Percentiles rank a stretch among this genome's conserved stretches.
These are phyloP conservation scores for Lunasporangiospora selenospora DNA, from an alignment of 192 early-diverging fungal genomes.

Conservation along the genomic window DNA sequence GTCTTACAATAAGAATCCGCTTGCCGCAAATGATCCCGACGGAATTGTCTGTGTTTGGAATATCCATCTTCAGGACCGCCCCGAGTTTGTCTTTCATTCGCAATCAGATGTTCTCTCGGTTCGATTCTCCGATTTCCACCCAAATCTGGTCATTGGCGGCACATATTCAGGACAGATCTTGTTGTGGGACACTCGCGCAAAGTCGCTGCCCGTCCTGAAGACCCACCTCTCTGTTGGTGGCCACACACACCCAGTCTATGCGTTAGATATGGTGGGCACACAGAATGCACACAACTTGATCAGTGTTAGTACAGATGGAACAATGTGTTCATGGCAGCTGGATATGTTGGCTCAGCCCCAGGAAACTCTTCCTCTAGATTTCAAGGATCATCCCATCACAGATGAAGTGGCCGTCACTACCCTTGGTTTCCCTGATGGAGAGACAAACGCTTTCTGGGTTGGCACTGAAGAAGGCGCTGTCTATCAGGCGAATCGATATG, in stretches of 20 bases:
- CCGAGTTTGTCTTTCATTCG: constrained; percentile 94
- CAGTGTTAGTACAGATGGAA: constrained; percentile 93
- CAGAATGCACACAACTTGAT: constrained; percentile 95
- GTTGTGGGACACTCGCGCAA: constrained; percentile 96
- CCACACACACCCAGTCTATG: constrained; percentile 97
- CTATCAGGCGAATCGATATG: constrained; percentile 96
- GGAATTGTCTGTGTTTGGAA: constrained; percentile 98
- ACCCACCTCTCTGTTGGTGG: constrained; percentile 92
- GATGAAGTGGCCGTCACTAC: constrained; percentile 95
- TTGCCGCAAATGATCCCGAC: constrained; percentile 89
- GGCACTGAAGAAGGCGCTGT: constrained; percentile 96
- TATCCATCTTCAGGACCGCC: constrained; percentile 81
- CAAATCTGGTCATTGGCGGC: constrained; percentile 91
- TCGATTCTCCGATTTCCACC: constrained; percentile 92
- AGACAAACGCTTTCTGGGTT: constrained; percentile 92
- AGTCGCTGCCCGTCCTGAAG: constrained; percentile 88
- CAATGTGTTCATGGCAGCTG: constrained; percentile 96
- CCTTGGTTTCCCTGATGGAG: constrained; percentile 90
- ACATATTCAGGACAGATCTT: constrained; percentile 98
- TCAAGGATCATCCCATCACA: constrained; percentile 77
- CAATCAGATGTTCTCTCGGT: constrained; percentile 93
- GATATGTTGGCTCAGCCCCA: constrained; percentile 98
- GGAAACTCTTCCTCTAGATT: constrained; percentile 84
- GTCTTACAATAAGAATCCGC: constrained; percentile 92
- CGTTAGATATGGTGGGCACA: constrained; percentile 89